phyloP scores from a whole-genome alignment of 495 filamentous ascomycete genomes.

The Aspergillus kassunensis region DNA sequence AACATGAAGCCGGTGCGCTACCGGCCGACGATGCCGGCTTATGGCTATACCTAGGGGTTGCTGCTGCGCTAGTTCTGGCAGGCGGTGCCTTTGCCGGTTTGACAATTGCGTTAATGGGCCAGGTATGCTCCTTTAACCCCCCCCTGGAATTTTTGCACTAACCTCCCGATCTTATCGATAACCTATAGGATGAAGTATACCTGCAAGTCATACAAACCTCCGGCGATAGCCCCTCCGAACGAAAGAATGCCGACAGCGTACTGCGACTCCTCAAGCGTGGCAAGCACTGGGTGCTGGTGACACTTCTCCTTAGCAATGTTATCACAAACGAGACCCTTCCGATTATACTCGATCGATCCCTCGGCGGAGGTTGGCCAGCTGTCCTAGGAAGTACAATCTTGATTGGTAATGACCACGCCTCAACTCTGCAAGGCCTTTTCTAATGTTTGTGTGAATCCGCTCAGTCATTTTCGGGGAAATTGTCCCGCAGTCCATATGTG shows the following conservation, averaged over 20 bases:
- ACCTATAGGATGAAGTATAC: constrained; percentile 83
- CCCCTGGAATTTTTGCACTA: not conserved
- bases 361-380: constrained; percentile 93
- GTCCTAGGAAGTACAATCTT: constrained; percentile 87
- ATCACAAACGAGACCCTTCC: constrained; percentile 98
- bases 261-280: constrained; percentile 76
- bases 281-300: constrained; percentile 99
- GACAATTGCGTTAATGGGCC: constrained; percentile 78
- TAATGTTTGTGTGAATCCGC: constrained; percentile 14
- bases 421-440: not conserved
- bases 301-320: constrained; percentile 88
- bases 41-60: constrained; percentile 68
- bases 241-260: constrained; percentile 77
- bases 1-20: constrained; percentile 27
- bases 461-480: constrained; percentile 96
- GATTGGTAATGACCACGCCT: constrained; percentile 62
- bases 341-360: constrained; percentile 87
- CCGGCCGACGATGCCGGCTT: constrained; percentile 52
- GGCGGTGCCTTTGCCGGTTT: constrained; percentile 96
- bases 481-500: constrained; percentile 92
- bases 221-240: constrained; percentile 69
- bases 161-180: not conserved
- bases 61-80: constrained; percentile 70
- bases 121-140: constrained; percentile 23
- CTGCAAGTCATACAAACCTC: constrained; percentile 87